These are phyloP conservation scores for Cercospora berteroae DNA, from an alignment of 2,329 filamentous ascomycete genomes.

Conservation along the genomic window DNA sequence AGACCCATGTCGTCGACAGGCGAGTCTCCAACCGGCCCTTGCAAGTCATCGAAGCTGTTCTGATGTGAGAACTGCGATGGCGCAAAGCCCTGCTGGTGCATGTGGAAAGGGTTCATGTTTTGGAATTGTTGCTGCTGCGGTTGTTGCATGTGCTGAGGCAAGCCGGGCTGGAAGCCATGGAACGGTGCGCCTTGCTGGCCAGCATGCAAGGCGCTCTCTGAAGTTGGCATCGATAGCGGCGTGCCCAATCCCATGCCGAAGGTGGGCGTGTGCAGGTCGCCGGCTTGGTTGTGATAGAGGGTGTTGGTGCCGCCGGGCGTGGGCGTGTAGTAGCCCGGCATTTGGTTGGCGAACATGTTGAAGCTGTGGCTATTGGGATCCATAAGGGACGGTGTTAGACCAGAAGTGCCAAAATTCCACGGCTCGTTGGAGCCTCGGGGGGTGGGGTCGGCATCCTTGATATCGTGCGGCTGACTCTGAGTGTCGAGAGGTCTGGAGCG, in stretches of 20 bases:
- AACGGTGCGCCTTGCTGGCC: slow-evolving; percentile 60
- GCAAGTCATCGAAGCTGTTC: slow-evolving; percentile 73
- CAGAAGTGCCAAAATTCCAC: slow-evolving; percentile 57
- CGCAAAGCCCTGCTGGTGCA: slow-evolving; percentile 60
- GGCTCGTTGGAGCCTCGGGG: slow-evolving; percentile 75
- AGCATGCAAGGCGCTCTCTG: slow-evolving; percentile 63
- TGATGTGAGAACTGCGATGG: slow-evolving; percentile 79
- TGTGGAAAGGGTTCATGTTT: slow-evolving; percentile 68
- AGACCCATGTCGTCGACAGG: slow-evolving; percentile 58
- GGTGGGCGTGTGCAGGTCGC: slow-evolving; percentile 78
- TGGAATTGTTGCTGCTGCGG: slow-evolving; percentile 50
- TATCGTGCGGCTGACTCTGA: slow-evolving; percentile 31
- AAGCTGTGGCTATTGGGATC: slow-evolving; percentile 84
- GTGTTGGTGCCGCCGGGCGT: slow-evolving; percentile 79
- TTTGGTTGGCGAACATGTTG: slow-evolving; percentile 72
- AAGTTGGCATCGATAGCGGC: slow-evolving; percentile 76
- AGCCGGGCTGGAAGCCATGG: slow-evolving; percentile 62
- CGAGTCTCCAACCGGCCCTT: slow-evolving; percentile 63
- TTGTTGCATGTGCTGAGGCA: slow-evolving; percentile 56
- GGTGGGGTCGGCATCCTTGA: slow-evolving; percentile 79
- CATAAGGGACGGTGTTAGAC: slow-evolving; percentile 80
- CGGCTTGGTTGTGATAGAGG: slow-evolving; percentile 74
- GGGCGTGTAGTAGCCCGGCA: slow-evolving; percentile 78
- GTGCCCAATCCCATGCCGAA: slow-evolving; percentile 71
- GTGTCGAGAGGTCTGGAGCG: slow-evolving; percentile 26